Evolutionary conservation across 495 filamentous ascomycete genomes (phyloP), one percentile per base, ranked within the genome.

Genomic region (Aspergillus hancockii): DNA sequence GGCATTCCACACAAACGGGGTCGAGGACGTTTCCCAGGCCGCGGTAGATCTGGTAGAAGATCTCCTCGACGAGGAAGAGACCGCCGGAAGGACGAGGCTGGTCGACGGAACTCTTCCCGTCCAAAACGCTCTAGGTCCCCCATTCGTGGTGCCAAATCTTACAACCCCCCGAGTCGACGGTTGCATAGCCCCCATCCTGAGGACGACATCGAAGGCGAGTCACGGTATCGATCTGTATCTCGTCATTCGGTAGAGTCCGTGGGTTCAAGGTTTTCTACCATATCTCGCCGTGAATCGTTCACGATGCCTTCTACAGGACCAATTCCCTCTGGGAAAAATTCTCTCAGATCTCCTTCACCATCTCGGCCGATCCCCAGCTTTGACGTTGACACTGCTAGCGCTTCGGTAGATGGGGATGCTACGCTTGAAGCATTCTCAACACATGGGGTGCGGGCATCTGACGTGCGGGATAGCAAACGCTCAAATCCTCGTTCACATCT

Each of bases 261-360:
- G 9, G 54, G 36, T 56, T 77, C 77, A 3, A 73, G 67, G 41
- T 63, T 57, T 23, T 79, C 75, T 25, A 30, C 49, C 43, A 57
- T 53, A n/a, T 69, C 75, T 32, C 68, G 57, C 31, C 60, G 59
- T 2, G 61, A 64, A 34, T 66, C 64, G 21, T 53, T 61, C 49
- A 66, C 61, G 25, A 79, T 78, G 73, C 66, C 67, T 36, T 61
- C 74, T 18, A 65, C 56, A 21, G 63, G 68, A 55, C 67, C 67
- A 34, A 66, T 58, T 13, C 69, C 70, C 49, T 65, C 71, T 14
- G 54, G 61, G 31, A 63, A 68, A 31, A 69, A 69, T 38, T 63
- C 61, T 3, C 52, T 52, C 22, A 67, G 69, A 28, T 74, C 77
- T 31, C 71, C 71, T 8, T 79, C 80, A 34, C 79, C 78, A 43